Evolutionary conservation across 2,329 filamentous ascomycete species (phyloP), one percentile per base, ranked within the genome.

Genomic region (Neurospora crassa): DNA sequence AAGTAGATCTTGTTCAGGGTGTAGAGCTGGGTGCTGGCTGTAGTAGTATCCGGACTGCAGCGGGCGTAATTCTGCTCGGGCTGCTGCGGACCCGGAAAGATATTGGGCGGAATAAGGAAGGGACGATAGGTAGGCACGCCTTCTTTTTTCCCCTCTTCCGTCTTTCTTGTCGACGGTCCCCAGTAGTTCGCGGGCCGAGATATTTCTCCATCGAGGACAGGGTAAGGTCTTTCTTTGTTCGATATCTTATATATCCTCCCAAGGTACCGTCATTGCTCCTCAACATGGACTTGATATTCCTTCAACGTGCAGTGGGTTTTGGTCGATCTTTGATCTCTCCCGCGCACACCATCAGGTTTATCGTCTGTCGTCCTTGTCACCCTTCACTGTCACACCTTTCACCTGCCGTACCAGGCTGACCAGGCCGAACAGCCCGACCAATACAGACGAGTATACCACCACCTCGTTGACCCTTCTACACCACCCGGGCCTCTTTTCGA

Each of bases 401-500:
- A 63, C 24, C 53, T 63, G 53, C 53, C 53, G 53, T 63, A 63
- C 29, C 53, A 63, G 29, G 53, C 53, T 63, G 53, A 63, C 53
- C 29, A 63, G 53, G 29, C 53, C 53, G 29, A 63, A 63, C 29
- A 63, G 53, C 16, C 29, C 24, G 29, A 63, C 41, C 41, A 43
- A 43, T 37, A 37, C 53, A 34, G 34, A 11, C 53, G 29, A 63
- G 53, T 29, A 63, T 37, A 34, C 8, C 29, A n/a, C 53, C 53
- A 37, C 14, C 16, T 34, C 53, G 53, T 11, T 29, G 34, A 34
- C 24, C 53, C 24, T 71, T 74, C 73, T 74, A 73, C 70, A 74
- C 74, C 72, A 75, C 72, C 67, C 70, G 68, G 40, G 69, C 47
- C 47, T 47, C 29, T 45, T 43, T 68, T 29, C 67, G 63, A 68